phyloP scores from a whole-genome alignment of 169 alveolate species.

The Condylostoma magnum region DNA sequence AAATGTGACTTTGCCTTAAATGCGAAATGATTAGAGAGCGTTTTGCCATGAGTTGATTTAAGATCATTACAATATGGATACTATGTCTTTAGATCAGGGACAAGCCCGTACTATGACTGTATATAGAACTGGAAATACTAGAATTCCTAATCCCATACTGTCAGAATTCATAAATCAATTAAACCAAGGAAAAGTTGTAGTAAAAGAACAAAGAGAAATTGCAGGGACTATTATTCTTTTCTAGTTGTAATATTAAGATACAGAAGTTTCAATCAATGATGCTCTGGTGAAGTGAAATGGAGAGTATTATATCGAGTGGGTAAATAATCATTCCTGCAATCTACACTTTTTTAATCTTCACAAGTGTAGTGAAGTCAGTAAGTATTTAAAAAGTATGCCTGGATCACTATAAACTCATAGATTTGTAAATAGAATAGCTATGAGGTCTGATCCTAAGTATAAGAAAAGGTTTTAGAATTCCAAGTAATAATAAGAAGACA shows the following conservation, averaged over 20 bases:
- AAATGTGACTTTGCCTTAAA: slow-evolving; percentile 30
- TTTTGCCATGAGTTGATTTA: slow-evolving; percentile 35
- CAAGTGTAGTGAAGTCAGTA: slow-evolving; percentile 18
- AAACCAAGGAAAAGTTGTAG: slow-evolving; percentile 54
- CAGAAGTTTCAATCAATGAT: neutral
- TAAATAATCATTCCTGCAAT: slow-evolving; percentile 21
- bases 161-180: slow-evolving; percentile 54
- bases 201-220: slow-evolving; percentile 27
- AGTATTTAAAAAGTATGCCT: slow-evolving; percentile 1
- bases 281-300: slow-evolving; percentile 8
- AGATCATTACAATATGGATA: slow-evolving; percentile 66
- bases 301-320: slow-evolving; percentile 24
- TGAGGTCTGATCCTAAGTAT: neutral
- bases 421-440: neutral
- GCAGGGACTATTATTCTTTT: slow-evolving; percentile 1
- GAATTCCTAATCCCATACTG: slow-evolving; percentile 56
- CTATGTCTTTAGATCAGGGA: slow-evolving; percentile 43
- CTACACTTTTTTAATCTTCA: slow-evolving; percentile 16
- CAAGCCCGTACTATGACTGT: slow-evolving; percentile 51
- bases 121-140: slow-evolving; percentile 44
- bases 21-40: slow-evolving; percentile 36
- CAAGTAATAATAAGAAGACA: slow-evolving; percentile 14
- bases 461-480: slow-evolving; percentile 20
- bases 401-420: slow-evolving; percentile 22
- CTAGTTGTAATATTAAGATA: neutral